Conservation (phyloP, 139 green algal genomes). For the Picochlorum sp. region DNA sequence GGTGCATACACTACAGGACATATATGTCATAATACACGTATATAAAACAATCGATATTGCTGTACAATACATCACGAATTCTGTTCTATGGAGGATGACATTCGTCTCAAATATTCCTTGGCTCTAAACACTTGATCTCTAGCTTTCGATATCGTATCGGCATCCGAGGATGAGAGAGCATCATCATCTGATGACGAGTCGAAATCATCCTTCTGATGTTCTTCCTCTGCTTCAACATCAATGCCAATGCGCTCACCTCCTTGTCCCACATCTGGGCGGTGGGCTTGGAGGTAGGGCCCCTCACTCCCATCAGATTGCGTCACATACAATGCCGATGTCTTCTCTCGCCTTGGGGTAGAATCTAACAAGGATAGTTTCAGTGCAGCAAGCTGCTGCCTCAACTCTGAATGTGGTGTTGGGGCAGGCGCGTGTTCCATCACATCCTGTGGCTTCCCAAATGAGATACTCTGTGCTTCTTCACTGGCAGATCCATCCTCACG, state of each 20-base stretch:
- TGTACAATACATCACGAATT: not conserved
- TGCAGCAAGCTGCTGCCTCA: constrained; percentile 3
- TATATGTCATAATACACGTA: too few relatives aligned
- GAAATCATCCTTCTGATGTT: not conserved
- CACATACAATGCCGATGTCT: not conserved
- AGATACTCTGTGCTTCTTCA: not conserved
- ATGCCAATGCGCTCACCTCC: not conserved
- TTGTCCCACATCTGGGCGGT: not conserved
- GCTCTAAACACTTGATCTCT: constrained; percentile 22
- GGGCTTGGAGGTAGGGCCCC: not conserved
- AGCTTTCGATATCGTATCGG: constrained; percentile 4
- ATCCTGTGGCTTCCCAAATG: not conserved
- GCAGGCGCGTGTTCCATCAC: not conserved
- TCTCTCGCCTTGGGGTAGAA: not conserved
- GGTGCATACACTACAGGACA: too few relatives aligned
- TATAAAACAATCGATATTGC: too few relatives aligned
- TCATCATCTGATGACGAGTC: constrained; percentile 6
- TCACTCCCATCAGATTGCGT: not conserved
- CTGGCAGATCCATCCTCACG: not conserved
- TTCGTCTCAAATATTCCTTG: constrained; percentile 24
- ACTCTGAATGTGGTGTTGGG: not conserved
- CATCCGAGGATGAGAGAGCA: constrained; percentile 3
- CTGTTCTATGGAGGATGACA: constrained; percentile 10
- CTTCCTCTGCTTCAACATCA: not conserved
- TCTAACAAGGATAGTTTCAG: not conserved